Percentiles rank a stretch among this genome's conserved stretches.
These are phyloP conservation scores for Penicillium oxalicum DNA, from an alignment of 2,329 filamentous ascomycete genomes.

Conservation along the genomic window DNA sequence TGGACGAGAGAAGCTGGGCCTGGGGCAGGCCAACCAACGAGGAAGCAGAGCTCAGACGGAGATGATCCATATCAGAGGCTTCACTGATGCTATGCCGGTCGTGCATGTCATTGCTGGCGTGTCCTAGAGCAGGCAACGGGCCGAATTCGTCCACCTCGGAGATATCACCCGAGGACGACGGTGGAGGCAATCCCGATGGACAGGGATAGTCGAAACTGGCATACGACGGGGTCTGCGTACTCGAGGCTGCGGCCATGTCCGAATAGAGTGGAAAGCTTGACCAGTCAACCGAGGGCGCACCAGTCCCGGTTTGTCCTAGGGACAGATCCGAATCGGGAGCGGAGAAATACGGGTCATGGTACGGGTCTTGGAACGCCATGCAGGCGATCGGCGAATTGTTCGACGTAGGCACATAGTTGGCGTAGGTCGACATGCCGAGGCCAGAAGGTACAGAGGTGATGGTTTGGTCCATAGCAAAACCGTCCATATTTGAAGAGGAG, in stretches of 20 bases:
- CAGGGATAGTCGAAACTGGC: slow-evolving; percentile 42
- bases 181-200: slow-evolving; percentile 35
- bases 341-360: slow-evolving; percentile 38
- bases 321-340: slow-evolving; percentile 40
- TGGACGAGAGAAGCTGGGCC: slow-evolving; percentile 36
- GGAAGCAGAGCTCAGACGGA: slow-evolving; percentile 39
- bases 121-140: slow-evolving; percentile 27
- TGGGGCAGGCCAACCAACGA: slow-evolving; percentile 40
- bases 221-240: slow-evolving; percentile 43
- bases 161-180: slow-evolving; percentile 45
- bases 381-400: slow-evolving; percentile 29
- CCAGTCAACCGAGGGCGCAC: slow-evolving; percentile 44
- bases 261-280: slow-evolving; percentile 42
- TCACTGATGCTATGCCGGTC: slow-evolving; percentile 40
- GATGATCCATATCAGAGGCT: slow-evolving; percentile 36
- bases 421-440: slow-evolving; percentile 35
- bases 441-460: slow-evolving; percentile 32
- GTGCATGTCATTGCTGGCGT: slow-evolving; percentile 28
- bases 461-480: slow-evolving; percentile 28
- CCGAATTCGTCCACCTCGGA: slow-evolving; percentile 45
- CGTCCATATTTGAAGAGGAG: slow-evolving; percentile 20
- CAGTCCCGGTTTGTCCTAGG: slow-evolving; percentile 34
- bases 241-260: slow-evolving; percentile 33
- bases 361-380: slow-evolving; percentile 35
- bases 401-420: slow-evolving; percentile 31